Base-by-base conservation (phyloP, 768 basidiomycete genomes). In the Mrakia frigida region DNA sequence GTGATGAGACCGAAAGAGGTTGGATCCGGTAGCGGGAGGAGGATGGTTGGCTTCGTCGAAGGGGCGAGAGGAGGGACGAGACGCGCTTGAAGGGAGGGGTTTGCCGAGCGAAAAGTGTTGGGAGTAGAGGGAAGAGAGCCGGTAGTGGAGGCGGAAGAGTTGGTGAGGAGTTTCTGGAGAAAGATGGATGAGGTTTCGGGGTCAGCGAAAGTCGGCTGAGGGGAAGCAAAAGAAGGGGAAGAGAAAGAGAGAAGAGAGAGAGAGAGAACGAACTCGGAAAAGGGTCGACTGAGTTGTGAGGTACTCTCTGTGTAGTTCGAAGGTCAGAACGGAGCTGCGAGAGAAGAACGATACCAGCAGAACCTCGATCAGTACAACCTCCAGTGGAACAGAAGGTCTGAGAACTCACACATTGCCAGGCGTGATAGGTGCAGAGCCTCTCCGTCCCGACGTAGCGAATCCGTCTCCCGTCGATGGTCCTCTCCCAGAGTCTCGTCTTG, bases 21-120 rank as follows among this genome's bases (percentile, higher is more conserved):
- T 2, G 53, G 39, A 50, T 75, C 74, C 56, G 74, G 74, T 0
- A 75, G 68, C 31, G 61, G 60, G 33, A 74, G 61, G 60, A 74
- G 63, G 41, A 74, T 43, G 63, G 73, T 74, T 11, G 33, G n/a
- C 10, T 41, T 65, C 7, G 31, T 39, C 1, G 69, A 70, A 14
- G 69, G 16, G 23, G 74, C n/a, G 31, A 68, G 65, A n/a, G 52
- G 25, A 28, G 52, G 74, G 18, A 69, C 65, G 13, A 74, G 63
- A 10, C 67, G 74, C 14, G 74, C 65, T 3, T 33, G 43, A 28
- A 35, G 50, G 33, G 31, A 50, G 14, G 46, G 50, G 50, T 35
- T 53, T 18, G n/a, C 4, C 3, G 69, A 28, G 28, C 69, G 50
- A 18, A 46, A 70, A 3, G 25, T 7, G n/a, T 37, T 53, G 65